Evolutionary conservation across 495 filamentous ascomycete species (phyloP), one percentile per base, ranked within the genome.

Genomic region (Xylaria flabelliformis): DNA sequence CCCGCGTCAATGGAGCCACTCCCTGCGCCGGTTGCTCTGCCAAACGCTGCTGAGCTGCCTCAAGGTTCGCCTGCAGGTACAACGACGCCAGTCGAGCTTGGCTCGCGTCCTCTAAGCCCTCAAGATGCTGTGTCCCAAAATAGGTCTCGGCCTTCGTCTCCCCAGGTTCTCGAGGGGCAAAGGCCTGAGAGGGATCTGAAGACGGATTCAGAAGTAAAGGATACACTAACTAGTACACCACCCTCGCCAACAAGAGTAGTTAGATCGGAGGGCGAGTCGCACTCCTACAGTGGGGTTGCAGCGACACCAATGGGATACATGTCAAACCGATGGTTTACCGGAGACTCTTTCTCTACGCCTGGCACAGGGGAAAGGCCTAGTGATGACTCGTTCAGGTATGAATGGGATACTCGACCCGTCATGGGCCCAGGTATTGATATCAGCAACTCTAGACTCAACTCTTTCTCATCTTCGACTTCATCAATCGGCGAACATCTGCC

Each of bases 351-450:
- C 51, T 74, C 80, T 1, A 80, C 82, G 0, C 78, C 82, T 34
- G 69, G 79, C 24, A 76, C 75, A 7, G 71, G 77, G 12, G 74
- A 74, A 68, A 79, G 74, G 34, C 19, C 74, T 2, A 75, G 64
- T 13, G 80, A 83, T 9, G 83, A 83, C 17, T 82, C 80, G 7
- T 79, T 83, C 70, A 82, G 75, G 80, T 83, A 58, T 26, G 77
- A 56, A 46, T 71, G 70, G 70, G 53, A 67, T 50, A 9, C 41
- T 59, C 50, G 62, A 59, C 51, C 39, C 26, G 7, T 12, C 9
- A 21, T 53, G 21, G 12, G 42, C 26, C 39, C 70, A 36, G 24
- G 53, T 61, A 46, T 58, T 66, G 42, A 55, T 66, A 9, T 66
- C 21, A 21, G 51, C 34, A 41, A 42, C 24, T 56, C 53, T 48